These are phyloP conservation scores for Reticulascus tulasneorum DNA, from an alignment of 2,329 filamentous ascomycete species.

Conservation along the genomic window DNA sequence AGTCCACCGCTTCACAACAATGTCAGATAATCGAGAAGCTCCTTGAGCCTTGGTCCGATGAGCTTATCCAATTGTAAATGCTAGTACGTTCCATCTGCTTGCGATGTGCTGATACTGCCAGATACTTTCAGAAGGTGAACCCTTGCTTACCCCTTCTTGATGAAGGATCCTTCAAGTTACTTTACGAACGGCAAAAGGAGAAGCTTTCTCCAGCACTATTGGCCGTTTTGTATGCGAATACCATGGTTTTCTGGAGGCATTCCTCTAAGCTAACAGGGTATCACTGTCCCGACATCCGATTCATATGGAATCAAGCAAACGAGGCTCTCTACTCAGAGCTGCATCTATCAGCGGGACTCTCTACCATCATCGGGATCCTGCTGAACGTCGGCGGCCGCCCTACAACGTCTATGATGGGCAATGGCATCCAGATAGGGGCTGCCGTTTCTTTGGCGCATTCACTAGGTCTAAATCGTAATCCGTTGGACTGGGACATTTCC, in stretches of 20 bases:
- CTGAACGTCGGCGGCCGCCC: slow-evolving; percentile 59
- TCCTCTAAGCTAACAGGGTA: slow-evolving; percentile 38
- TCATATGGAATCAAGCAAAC: slow-evolving; percentile 59
- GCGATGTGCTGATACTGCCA: slow-evolving; percentile 16
- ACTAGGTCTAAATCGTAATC: slow-evolving; percentile 51
- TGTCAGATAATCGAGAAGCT: slow-evolving; percentile 56
- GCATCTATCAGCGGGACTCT: slow-evolving; percentile 53
- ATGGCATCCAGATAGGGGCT: slow-evolving; percentile 46
- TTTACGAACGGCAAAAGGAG: slow-evolving; percentile 39
- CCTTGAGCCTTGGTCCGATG: slow-evolving; percentile 48
- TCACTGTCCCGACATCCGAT: slow-evolving; percentile 53
- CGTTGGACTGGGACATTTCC: slow-evolving; percentile 47
- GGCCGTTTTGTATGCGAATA: slow-evolving; percentile 54
- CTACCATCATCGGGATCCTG: slow-evolving; percentile 53
- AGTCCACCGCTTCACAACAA: slow-evolving; percentile 38
- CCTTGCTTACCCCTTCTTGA: slow-evolving; percentile 59
- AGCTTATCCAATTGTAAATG: slow-evolving; percentile 45
- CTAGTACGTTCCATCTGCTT: neutral
- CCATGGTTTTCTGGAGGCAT: slow-evolving; percentile 53
- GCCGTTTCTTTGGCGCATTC: slow-evolving; percentile 50
- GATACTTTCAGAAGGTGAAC: slow-evolving; percentile 54
- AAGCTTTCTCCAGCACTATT: slow-evolving; percentile 53
- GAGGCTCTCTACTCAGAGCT: slow-evolving; percentile 58
- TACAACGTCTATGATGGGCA: slow-evolving; percentile 56
- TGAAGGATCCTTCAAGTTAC: slow-evolving; percentile 47